Conservation (phyloP, 2,329 filamentous ascomycete species). For the Pyrenochaeta sp. region DNA sequence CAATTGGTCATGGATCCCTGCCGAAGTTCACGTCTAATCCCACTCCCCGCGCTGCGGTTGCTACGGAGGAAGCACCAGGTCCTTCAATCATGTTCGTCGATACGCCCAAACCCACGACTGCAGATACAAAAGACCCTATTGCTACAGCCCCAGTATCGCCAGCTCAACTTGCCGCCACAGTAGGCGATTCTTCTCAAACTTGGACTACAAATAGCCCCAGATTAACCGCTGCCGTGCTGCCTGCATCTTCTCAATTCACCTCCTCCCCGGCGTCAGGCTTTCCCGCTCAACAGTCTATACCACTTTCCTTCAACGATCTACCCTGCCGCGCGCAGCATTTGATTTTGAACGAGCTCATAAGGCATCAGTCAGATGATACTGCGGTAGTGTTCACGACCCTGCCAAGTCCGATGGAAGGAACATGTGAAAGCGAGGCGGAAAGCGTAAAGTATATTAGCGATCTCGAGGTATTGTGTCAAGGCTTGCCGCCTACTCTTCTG, state of each 20-base stretch:
- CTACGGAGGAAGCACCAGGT: constrained; percentile 68
- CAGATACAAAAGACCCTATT: constrained; percentile 30
- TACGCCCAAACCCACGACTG: constrained; percentile 33
- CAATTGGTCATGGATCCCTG: constrained; percentile 63
- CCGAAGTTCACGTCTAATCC: constrained; percentile 76
- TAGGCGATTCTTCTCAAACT: constrained; percentile 4
- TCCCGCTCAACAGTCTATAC: constrained; percentile 68
- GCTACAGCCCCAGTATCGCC: constrained; percentile 14
- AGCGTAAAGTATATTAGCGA: constrained; percentile 79
- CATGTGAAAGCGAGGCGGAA: constrained; percentile 72
- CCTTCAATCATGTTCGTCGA: constrained; percentile 80
- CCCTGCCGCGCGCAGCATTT: constrained; percentile 85
- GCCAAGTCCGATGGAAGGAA: constrained; percentile 81
- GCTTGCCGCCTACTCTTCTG: constrained; percentile 77
- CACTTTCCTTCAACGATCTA: constrained; percentile 85
- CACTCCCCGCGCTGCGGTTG: constrained; percentile 74
- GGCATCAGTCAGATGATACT: constrained; percentile 57
- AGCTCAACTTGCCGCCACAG: constrained; percentile 6
- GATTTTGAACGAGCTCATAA: constrained; percentile 86
- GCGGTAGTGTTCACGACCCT: constrained; percentile 85
- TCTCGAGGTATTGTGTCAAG: constrained; percentile 79
- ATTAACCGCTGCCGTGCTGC: constrained; percentile 1
- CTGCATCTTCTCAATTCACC: constrained; percentile 1
- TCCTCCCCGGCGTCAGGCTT: constrained; percentile 51
- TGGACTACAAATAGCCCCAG: constrained; percentile 2